These are phyloP conservation scores for Antrodiella citrinella DNA, from an alignment of 768 basidiomycete genomes.

Conservation along the genomic window DNA sequence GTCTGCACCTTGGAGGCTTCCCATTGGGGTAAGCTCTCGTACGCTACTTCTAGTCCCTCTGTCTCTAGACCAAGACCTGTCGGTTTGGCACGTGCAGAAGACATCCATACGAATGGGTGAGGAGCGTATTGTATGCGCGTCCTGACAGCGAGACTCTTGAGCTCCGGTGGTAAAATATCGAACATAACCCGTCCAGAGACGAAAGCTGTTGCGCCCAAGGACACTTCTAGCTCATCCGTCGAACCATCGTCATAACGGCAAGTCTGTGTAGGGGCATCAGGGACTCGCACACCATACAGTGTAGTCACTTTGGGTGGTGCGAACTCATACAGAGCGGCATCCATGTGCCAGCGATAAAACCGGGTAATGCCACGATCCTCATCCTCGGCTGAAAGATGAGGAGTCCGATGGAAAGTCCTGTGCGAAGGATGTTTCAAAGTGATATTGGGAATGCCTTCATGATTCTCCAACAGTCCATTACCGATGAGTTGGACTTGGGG, in stretches of 20 bases:
- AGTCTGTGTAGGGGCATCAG: conserved; percentile 53
- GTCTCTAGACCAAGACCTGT: conserved; percentile 80
- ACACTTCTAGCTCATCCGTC: conserved; percentile 73
- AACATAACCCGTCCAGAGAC: conserved; percentile 80
- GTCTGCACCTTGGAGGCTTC: conserved; percentile 66
- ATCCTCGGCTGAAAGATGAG: conserved; percentile 62
- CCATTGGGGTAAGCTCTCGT: conserved; percentile 73
- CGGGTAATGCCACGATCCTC: conserved; percentile 73
- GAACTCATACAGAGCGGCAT: conserved; percentile 74
- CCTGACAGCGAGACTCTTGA: conserved; percentile 78
- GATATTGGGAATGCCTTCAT: conserved; percentile 72
- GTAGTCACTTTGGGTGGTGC: conserved; percentile 80
- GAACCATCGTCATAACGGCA: conserved; percentile 82
- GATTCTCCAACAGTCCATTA: conserved; percentile 71
- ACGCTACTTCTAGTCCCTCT: conserved; percentile 63
- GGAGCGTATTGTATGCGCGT: conserved; percentile 71
- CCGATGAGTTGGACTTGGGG: conserved; percentile 92
- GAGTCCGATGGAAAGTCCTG: conserved; percentile 81
- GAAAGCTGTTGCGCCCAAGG: conserved; percentile 83
- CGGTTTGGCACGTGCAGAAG: conserved; percentile 58
- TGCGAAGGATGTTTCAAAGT: conserved; percentile 83
- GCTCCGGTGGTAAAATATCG: conserved; percentile 56
- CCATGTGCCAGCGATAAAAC: conserved; percentile 91
- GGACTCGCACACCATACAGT: conserved; percentile 70
- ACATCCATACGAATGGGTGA: conserved; percentile 90